phyloP scores from a whole-genome alignment of 306 rosid species.

The Rubus parviflorus region DNA sequence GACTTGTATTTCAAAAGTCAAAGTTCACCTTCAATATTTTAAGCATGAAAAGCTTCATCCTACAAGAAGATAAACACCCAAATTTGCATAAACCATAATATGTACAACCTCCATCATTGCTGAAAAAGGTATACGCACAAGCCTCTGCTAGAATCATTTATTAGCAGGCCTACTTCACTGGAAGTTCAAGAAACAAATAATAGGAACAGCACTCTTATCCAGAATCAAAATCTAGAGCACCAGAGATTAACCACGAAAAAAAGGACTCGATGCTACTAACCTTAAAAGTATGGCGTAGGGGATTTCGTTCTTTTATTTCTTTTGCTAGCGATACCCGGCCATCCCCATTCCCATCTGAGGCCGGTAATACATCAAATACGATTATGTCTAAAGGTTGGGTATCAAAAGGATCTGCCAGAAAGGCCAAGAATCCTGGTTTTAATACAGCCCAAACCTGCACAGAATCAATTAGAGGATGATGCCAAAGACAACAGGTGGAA shows the following conservation, averaged over 20 bases:
- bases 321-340: constrained; percentile 77
- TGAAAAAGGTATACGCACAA: neutral
- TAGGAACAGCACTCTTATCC: constrained; percentile 8
- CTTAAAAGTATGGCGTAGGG: constrained; percentile 84
- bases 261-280: constrained; percentile 39
- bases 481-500: constrained; percentile 12
- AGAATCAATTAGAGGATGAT: constrained; percentile 27
- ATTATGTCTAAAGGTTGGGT: constrained; percentile 86
- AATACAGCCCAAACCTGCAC: constrained; percentile 94
- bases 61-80: neutral
- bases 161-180: neutral
- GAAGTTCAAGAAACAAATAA: neutral
- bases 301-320: constrained; percentile 84
- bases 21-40: neutral
- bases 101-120: neutral
- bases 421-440: constrained; percentile 96
- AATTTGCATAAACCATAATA: constrained; percentile 11
- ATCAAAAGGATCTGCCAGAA: constrained; percentile 87
- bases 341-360: constrained; percentile 79
- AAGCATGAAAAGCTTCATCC: neutral
- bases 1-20: neutral
- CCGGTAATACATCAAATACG: constrained; percentile 87
- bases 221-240: constrained; percentile 29
- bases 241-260: neutral
- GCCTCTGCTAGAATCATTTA: neutral